Percentiles rank a stretch among this genome's conserved stretches.
These are phyloP conservation scores for Ophiostoma novo-ulmi DNA, from an alignment of 2,329 filamentous ascomycete genomes.

Conservation along the genomic window DNA sequence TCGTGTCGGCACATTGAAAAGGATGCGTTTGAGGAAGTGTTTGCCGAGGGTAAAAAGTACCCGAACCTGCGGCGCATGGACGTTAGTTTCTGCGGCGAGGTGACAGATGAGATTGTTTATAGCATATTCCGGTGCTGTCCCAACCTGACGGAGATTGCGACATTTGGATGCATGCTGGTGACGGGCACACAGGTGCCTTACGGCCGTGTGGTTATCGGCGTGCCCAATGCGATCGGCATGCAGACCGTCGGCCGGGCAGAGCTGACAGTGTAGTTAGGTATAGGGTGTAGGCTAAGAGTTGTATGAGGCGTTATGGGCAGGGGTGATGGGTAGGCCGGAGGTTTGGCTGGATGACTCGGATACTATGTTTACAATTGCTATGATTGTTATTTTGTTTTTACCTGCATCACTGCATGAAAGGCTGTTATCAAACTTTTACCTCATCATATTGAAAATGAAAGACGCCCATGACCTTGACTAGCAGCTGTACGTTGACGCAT, in stretches of 20 bases:
- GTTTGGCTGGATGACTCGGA: neutral
- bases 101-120: constrained; percentile 60
- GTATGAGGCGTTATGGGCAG: neutral
- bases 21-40: constrained; percentile 68
- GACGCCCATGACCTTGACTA: no score
- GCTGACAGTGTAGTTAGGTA: constrained; percentile 14
- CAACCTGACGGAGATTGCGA: constrained; percentile 52
- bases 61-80: constrained; percentile 66
- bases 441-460: neutral
- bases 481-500: neutral
- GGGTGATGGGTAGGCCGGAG: neutral
- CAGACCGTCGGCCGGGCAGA: constrained; percentile 46
- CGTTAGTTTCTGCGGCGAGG: constrained; percentile 67
- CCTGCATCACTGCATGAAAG: neutral
- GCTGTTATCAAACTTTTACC: neutral
- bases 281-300: neutral
- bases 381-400: neutral
- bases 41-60: constrained; percentile 57
- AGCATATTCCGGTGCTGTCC: constrained; percentile 61
- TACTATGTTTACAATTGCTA: neutral
- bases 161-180: constrained; percentile 63
- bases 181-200: constrained; percentile 49
- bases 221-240: constrained; percentile 57
- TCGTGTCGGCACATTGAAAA: constrained; percentile 76
- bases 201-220: constrained; percentile 53